Evolutionary conservation across 352 stramenopile species (phyloP).

Genomic region (Pythium biforme): DNA sequence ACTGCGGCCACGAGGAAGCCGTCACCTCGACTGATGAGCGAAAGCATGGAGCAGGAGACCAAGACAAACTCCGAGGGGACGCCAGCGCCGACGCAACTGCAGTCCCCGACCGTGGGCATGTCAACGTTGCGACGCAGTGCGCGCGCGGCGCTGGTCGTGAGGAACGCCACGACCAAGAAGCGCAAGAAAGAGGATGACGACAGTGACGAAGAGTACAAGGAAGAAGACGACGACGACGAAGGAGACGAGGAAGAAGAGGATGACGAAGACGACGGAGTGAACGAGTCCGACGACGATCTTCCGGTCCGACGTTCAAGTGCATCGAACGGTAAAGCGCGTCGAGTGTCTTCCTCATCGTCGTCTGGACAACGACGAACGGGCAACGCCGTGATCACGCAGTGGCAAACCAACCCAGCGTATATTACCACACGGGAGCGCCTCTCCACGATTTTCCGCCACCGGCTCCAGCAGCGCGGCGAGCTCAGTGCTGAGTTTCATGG

Average conservation of each 20-base stretch:
- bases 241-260: slow-evolving; percentile 20
- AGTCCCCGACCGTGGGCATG: slow-evolving; percentile 9
- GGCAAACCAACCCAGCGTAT: slow-evolving; percentile 23
- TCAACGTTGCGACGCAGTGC: slow-evolving; percentile 14
- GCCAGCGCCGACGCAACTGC: neutral
- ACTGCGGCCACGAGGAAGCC: slow-evolving; percentile 2
- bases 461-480: slow-evolving; percentile 48
- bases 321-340: slow-evolving; percentile 17
- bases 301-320: neutral
- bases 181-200: slow-evolving; percentile 26
- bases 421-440: slow-evolving; percentile 46
- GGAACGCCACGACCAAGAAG: slow-evolving; percentile 16
- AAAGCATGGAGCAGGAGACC: neutral
- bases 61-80: slow-evolving; percentile 23
- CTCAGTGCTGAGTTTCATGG: slow-evolving; percentile 22
- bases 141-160: slow-evolving; percentile 3
- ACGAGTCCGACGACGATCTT: slow-evolving; percentile 15
- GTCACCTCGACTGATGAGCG: neutral
- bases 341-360: neutral
- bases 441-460: slow-evolving; percentile 57
- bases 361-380: neutral
- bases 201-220: slow-evolving; percentile 28
- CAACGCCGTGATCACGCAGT: slow-evolving; percentile 5
- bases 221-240: slow-evolving; percentile 26
- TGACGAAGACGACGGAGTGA: slow-evolving; percentile 12